Conservation (phyloP, 768 basidiomycete genomes). For the Sporobolomyces pararoseus region DNA sequence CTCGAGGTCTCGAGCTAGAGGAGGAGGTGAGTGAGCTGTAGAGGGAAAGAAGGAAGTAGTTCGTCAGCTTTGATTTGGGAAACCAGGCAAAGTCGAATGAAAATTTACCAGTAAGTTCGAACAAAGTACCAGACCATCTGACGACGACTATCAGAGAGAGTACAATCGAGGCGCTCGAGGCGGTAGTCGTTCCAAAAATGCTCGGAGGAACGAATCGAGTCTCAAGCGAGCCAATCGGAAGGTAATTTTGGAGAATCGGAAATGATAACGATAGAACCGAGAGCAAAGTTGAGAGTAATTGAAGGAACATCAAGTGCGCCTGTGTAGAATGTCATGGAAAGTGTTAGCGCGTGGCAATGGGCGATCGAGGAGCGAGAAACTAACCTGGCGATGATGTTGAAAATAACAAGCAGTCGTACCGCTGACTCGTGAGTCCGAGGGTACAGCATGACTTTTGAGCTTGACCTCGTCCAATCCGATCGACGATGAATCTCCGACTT, state of each 20-base stretch:
- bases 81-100: not conserved
- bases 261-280: slow-evolving; percentile 19
- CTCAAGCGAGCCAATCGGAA: not conserved
- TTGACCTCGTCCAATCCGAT: too few species aligned
- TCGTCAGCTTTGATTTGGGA: not conserved
- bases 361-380: too few species aligned
- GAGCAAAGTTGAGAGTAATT: not conserved
- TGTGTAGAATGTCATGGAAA: too few species aligned
- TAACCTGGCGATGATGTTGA: too few species aligned
- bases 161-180: not conserved
- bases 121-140: slow-evolving; percentile 9
- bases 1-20: not conserved
- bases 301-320: not conserved
- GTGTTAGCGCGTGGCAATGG: too few species aligned
- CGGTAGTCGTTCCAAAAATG: slow-evolving; percentile 15
- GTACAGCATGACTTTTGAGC: too few species aligned
- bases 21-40: not conserved
- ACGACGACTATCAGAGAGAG: not conserved
- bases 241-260: not conserved
- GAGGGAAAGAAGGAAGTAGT: not conserved
- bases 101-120: not conserved
- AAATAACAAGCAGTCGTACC: too few species aligned
- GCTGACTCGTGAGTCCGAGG: too few species aligned
- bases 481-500: too few species aligned
- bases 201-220: not conserved